phyloP scores from a whole-genome alignment of 495 filamentous ascomycete genomes.

The Trichoderma reesei region DNA sequence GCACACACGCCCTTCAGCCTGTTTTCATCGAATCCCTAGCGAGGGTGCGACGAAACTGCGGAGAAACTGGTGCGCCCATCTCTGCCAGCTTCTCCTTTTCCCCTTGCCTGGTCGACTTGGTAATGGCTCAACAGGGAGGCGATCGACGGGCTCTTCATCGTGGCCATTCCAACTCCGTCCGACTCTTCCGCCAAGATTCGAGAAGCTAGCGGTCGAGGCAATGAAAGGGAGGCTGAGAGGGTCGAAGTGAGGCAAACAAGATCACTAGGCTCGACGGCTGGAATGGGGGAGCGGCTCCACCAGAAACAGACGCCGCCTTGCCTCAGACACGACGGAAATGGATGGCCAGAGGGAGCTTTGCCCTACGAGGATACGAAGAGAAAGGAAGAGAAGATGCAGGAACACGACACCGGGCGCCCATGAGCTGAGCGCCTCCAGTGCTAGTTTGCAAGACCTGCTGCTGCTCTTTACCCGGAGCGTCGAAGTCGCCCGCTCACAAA shows the following conservation, averaged over 20 bases:
- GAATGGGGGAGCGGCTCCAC: background rate
- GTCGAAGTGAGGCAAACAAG: background rate
- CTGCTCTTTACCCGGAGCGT: constrained; percentile 2
- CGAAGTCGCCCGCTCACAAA: no score
- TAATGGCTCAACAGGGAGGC: background rate
- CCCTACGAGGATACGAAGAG: background rate
- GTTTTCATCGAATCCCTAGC: background rate
- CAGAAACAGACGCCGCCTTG: background rate
- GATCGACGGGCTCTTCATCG: background rate
- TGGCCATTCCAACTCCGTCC: background rate
- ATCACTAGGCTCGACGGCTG: background rate
- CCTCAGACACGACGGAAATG: constrained; percentile 2
- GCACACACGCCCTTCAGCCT: background rate
- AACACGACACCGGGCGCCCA: background rate
- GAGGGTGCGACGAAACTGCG: background rate
- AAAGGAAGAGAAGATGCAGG: background rate
- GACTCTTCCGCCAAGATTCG: background rate
- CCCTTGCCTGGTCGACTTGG: background rate
- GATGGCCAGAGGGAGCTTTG: no score
- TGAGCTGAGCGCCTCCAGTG: background rate
- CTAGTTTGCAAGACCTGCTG: background rate
- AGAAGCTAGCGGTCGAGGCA: background rate
- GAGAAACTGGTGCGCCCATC: background rate
- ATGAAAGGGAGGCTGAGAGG: background rate
- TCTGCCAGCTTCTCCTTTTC: background rate